Evolutionary conservation across 495 filamentous ascomycete genomes (phyloP).

Genomic region (Talaromyces nanjingensis): DNA sequence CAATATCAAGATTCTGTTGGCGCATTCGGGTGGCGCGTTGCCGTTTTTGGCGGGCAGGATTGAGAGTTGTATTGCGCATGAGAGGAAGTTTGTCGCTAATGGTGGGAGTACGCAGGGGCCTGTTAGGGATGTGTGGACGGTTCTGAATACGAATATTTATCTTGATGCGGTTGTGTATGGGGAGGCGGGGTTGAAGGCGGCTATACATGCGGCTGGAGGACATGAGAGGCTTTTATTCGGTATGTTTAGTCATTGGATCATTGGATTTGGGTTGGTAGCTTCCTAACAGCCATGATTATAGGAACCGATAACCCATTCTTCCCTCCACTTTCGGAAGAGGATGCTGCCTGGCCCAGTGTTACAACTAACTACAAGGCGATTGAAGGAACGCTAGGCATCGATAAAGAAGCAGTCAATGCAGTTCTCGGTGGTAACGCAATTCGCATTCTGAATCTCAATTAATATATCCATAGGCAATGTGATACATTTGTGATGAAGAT

Average conservation of each 20-base stretch:
- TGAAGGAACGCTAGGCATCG: conserved; percentile 45
- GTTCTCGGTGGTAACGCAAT: conserved; percentile 69
- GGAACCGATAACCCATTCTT: conserved; percentile 1
- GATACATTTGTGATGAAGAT: not conserved
- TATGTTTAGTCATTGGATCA: no score
- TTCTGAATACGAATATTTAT: conserved; percentile 80
- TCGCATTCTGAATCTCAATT: conserved; percentile 50
- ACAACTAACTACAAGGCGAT: conserved; percentile 70
- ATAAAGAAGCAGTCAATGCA: conserved; percentile 37
- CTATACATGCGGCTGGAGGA: conserved; percentile 47
- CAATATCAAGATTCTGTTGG: conserved; percentile 65
- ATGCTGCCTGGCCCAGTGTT: conserved; percentile 76
- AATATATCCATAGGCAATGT: no score
- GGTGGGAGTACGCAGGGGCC: conserved; percentile 43
- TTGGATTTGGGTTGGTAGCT: no score
- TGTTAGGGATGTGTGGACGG: conserved; percentile 59
- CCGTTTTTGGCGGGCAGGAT: conserved; percentile 86
- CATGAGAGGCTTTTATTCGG: conserved; percentile 71
- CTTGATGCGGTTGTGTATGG: conserved; percentile 86
- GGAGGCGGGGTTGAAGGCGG: conserved; percentile 65
- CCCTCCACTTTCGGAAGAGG: conserved; percentile 60
- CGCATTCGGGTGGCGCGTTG: conserved; percentile 82
- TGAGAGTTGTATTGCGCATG: conserved; percentile 82
- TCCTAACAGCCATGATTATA: not conserved
- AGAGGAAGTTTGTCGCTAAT: conserved; percentile 58